Evolutionary conservation across 805 yeast genomes (phyloP).

Genomic region (Cyberlindnera samutprakarnensis): DNA sequence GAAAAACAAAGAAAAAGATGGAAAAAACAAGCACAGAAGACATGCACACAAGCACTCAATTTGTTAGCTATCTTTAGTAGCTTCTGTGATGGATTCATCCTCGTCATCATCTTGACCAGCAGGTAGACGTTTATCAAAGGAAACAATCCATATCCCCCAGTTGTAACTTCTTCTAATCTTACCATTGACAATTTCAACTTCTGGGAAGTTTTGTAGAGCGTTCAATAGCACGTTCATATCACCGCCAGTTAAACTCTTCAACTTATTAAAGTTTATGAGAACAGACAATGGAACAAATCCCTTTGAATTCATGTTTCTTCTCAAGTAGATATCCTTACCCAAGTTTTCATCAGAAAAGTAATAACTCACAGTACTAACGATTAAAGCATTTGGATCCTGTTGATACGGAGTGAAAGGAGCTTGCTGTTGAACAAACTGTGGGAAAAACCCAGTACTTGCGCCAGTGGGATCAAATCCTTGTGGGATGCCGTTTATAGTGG

Average conservation of each 20-base stretch:
- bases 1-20: too few species aligned
- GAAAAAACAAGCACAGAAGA: too few species aligned
- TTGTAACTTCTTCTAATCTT: conserved; percentile 53
- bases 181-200: conserved; percentile 25
- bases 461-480: neutral
- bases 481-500: conserved; percentile 1
- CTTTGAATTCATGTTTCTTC: conserved; percentile 68
- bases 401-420: conserved; percentile 9
- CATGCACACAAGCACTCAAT: too few species aligned
- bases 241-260: conserved; percentile 55
- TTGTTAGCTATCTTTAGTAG: too few species aligned
- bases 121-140: conserved; percentile 37
- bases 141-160: conserved; percentile 65
- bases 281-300: conserved; percentile 65
- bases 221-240: conserved; percentile 31
- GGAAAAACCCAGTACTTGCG: neutral
- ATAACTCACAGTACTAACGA: conserved; percentile 68
- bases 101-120: conserved; percentile 37
- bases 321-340: conserved; percentile 72
- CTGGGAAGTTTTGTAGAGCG: conserved; percentile 12
- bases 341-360: conserved; percentile 86
- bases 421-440: conserved; percentile 8
- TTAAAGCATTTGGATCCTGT: conserved; percentile 15
- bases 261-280: conserved; percentile 67
- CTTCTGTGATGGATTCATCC: too few species aligned